Base-by-base conservation (phyloP, 1,139 yeast genomes). In the Yamadazyma friedrichii region DNA sequence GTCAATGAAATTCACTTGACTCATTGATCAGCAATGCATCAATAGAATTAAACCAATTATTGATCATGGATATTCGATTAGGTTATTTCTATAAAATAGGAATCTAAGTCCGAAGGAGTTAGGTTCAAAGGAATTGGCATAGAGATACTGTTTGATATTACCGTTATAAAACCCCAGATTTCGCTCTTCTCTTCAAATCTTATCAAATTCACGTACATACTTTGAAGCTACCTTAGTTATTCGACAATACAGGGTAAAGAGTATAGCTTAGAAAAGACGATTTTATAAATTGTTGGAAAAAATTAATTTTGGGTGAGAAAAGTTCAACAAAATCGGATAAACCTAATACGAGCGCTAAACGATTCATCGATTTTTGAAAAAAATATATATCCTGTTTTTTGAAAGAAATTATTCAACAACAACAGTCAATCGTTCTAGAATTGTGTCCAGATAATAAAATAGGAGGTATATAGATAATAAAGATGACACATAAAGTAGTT, bases 401-500 rank as follows among this genome's bases (percentile, higher is more conserved):
- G 24, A 26, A 26, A 26, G n/a, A 26, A 10, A 26, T 9, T n/a
- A 10, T n/a, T 26, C 11, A 9, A 26, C 10, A n/a, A 5, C 10
- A 26, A 9, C 8, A 26, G n/a, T 26, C 28, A 26, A 26, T 30
- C 25, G 35, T 15, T 20, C 26, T 32, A 20, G 17, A 32, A 16
- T 24, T 9, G n/a, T 11, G 24, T 10, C 15, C 15, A 3, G 15
- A n/a, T 11, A 31, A 10, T 15, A 11, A 16, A 17, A 15, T 31
- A 15, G 11, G 5, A 6, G 16, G 2, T 31, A 15, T 16, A 29
- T 29, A 29, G 15, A 17, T 29, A 29, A 28, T 15, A 34, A 34
- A 13, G 11, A 36, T 36, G 39, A 13, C 35, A 22, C 78, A 70
- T 54, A 52, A 62, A 48, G 80, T 81, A 43, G 96, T 88, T 42